phyloP scores from a whole-genome alignment of 208 protist genomes.

The Crithidia bombi region DNA sequence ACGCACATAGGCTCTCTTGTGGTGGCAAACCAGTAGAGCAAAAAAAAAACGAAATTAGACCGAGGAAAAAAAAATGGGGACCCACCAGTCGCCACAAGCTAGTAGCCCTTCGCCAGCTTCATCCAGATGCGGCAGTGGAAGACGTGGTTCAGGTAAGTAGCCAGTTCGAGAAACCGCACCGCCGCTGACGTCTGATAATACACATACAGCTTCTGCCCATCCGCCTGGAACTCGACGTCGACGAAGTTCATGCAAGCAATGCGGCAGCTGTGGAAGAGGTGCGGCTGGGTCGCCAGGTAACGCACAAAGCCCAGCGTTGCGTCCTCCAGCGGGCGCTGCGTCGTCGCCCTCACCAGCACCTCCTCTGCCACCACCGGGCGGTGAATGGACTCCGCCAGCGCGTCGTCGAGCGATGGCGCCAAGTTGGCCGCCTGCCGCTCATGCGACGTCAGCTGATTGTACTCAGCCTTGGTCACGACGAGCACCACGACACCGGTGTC shows the following conservation, averaged over 20 bases:
- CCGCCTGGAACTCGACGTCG: constrained; percentile 79
- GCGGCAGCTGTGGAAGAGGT: constrained; percentile 53
- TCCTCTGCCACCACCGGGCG: constrained; percentile 29
- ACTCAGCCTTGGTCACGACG: constrained; percentile 42
- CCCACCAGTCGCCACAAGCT: neutral
- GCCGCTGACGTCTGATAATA: constrained; percentile 52
- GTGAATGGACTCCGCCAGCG: constrained; percentile 41
- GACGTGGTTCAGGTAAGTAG: constrained; percentile 70
- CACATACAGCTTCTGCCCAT: constrained; percentile 80
- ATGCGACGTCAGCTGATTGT: constrained; percentile 29
- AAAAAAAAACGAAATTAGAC: neutral
- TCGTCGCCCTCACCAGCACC: constrained; percentile 12
- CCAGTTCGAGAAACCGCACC: constrained; percentile 75
- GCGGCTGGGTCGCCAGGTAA: constrained; percentile 22
- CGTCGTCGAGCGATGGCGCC: constrained; percentile 24
- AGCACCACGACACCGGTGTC: constrained; percentile 58
- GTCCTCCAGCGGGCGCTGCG: constrained; percentile 36
- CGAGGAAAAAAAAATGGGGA: neutral
- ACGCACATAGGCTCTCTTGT: neutral
- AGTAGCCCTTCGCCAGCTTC: constrained; percentile 35
- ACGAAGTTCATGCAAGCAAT: constrained; percentile 74
- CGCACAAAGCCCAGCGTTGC: constrained; percentile 43
- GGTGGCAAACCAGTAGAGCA: neutral
- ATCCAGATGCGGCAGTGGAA: constrained; percentile 87
- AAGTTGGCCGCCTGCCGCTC: constrained; percentile 30